phyloP scores from a whole-genome alignment of 257 asterid species.

The Verbascum thapsus region DNA sequence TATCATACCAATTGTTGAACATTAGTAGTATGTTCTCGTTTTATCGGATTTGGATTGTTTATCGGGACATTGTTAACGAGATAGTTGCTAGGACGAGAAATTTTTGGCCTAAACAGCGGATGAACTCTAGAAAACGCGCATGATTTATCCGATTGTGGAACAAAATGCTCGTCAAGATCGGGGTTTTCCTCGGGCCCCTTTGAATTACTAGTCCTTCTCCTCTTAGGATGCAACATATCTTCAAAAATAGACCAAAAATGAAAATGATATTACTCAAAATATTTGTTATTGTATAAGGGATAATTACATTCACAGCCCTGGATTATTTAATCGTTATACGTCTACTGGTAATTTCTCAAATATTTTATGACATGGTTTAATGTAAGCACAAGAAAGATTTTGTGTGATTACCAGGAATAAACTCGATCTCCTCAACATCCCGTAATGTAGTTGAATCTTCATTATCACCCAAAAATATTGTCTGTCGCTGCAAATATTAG shows the following conservation, averaged over 20 bases:
- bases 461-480: slow-evolving; percentile 27
- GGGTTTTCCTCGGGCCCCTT: slow-evolving; percentile 36
- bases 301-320: no score
- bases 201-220: slow-evolving; percentile 61
- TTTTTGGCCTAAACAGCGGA: slow-evolving; percentile 48
- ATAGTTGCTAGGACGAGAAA: slow-evolving; percentile 30
- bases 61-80: slow-evolving; percentile 27
- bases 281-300: background rate
- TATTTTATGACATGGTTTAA: background rate
- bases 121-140: slow-evolving; percentile 42
- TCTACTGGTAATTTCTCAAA: no score
- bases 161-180: slow-evolving; percentile 52
- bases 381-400: background rate
- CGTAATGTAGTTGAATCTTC: slow-evolving; percentile 43
- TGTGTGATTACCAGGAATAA: slow-evolving; percentile 43
- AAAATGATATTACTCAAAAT: background rate
- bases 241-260: slow-evolving; percentile 25
- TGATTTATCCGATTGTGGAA: slow-evolving; percentile 62
- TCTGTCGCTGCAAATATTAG: slow-evolving; percentile 39
- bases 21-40: slow-evolving; percentile 34
- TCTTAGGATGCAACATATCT: slow-evolving; percentile 74
- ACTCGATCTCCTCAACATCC: slow-evolving; percentile 52
- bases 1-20: slow-evolving; percentile 52
- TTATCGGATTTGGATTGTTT: slow-evolving; percentile 33
- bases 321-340: no score